phyloP scores from a whole-genome alignment of 2,329 filamentous ascomycete genomes.

The Phaeosphaeria sp. region DNA sequence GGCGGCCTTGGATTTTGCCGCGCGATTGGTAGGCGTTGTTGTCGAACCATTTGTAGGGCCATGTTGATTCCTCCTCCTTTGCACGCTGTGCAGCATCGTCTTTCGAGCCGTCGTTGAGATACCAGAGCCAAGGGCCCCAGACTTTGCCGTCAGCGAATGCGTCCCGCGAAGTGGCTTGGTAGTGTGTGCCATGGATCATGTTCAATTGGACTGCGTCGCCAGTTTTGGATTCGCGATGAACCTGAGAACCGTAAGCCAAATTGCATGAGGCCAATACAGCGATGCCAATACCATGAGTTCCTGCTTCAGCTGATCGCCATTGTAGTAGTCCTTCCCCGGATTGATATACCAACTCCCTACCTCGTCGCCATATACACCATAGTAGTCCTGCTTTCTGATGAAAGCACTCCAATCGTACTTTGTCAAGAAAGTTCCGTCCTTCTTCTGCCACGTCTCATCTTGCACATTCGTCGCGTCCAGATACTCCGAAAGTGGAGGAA shows the following conservation, averaged over 20 bases:
- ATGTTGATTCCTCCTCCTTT: conserved; percentile 51
- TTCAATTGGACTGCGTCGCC: conserved; percentile 62
- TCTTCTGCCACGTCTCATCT: conserved; percentile 61
- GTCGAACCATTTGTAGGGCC: conserved; percentile 60
- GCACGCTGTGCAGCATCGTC: conserved; percentile 51
- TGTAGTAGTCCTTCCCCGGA: conserved; percentile 60
- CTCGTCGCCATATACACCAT: conserved; percentile 59
- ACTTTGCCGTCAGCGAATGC: conserved; percentile 45
- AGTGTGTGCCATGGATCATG: conserved; percentile 61
- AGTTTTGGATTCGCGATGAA: conserved; percentile 59
- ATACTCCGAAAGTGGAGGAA: conserved; percentile 56
- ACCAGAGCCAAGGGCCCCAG: conserved; percentile 51
- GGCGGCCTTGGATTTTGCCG: conserved; percentile 53
- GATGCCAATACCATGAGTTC: conserved; percentile 53
- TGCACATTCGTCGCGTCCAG: conserved; percentile 57
- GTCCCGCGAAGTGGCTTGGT: conserved; percentile 40
- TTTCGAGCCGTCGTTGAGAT: conserved; percentile 57
- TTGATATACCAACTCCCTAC: conserved; percentile 61
- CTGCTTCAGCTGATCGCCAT: conserved; percentile 61
- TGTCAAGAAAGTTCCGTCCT: conserved; percentile 58
- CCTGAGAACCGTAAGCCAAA: conserved; percentile 16
- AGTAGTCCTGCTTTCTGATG: conserved; percentile 52
- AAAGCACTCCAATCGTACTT: conserved; percentile 60
- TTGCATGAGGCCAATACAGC: background rate
- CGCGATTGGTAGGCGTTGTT: conserved; percentile 58